A percentile compares a stretch with the other conserved stretches of the same genome.
These are phyloP conservation scores for Histomonas meleagridis DNA, from an alignment of 208 protist species.

Conservation along the genomic window DNA sequence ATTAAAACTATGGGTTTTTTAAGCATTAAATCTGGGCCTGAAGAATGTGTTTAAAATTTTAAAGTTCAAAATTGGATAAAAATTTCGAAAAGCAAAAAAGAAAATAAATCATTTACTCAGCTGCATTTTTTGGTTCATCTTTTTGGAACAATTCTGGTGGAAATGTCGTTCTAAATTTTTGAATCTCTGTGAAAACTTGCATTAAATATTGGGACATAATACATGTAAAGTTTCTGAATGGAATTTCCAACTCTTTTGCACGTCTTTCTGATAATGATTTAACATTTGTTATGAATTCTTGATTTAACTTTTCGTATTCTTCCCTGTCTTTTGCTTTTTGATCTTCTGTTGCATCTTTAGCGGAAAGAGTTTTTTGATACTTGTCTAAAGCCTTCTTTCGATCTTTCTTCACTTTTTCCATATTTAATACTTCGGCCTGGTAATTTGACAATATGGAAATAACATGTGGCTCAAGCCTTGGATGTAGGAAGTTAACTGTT, in stretches of 20 bases:
- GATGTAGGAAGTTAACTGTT: neutral
- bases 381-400: neutral
- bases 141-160: neutral
- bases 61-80: too few relatives aligned
- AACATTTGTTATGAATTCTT: neutral
- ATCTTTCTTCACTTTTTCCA: neutral
- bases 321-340: neutral
- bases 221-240: neutral
- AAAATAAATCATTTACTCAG: too few relatives aligned
- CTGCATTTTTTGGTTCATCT: neutral
- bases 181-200: neutral
- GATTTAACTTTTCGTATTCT: neutral
- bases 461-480: neutral
- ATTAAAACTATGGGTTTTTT: too few relatives aligned
- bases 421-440: neutral
- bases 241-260: neutral
- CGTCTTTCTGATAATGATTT: neutral
- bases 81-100: too few relatives aligned
- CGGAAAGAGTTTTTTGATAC: neutral
- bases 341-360: neutral
- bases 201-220: neutral
- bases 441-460: neutral
- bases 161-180: slow-evolving; percentile 15
- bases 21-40: too few relatives aligned
- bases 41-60: too few relatives aligned